A percentile compares a stretch with the other conserved stretches of the same genome.
Evolutionary conservation across 192 early-diverging fungal species (phyloP).

Genomic region (Allomyces macrogynus): DNA sequence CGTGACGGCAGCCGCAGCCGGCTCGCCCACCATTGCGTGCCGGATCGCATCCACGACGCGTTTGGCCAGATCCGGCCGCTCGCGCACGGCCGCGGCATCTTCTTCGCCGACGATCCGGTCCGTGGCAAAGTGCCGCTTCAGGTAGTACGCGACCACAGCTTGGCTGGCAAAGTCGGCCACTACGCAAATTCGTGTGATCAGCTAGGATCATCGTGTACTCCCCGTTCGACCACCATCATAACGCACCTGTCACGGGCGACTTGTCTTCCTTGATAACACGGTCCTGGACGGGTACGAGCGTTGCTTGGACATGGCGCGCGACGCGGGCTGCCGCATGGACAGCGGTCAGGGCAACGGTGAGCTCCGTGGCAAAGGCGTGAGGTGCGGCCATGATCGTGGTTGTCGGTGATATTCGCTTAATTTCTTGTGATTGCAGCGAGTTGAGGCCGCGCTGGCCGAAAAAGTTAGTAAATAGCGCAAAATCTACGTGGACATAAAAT

Average conservation of each 20-base stretch:
- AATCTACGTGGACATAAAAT: too few species aligned
- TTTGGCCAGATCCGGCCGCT: constrained; percentile 33
- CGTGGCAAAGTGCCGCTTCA: constrained; percentile 54
- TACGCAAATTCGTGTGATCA: constrained; percentile 3
- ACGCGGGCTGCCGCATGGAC: constrained; percentile 73
- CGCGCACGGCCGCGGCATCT: constrained; percentile 62
- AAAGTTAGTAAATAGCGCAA: too few species aligned
- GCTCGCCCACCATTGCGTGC: constrained; percentile 25
- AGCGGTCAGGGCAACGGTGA: constrained; percentile 66
- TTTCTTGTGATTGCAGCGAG: too few species aligned
- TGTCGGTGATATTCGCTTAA: too few species aligned
- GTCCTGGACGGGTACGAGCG: constrained; percentile 46
- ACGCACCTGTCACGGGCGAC: constrained; percentile 73
- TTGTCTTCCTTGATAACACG: constrained; percentile 85
- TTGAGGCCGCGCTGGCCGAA: too few species aligned
- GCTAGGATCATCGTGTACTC: background rate
- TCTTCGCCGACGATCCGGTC: constrained; percentile 95
- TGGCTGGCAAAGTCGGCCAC: constrained; percentile 94
- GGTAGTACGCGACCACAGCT: constrained; percentile 72
- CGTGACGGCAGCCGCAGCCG: constrained; percentile 48
- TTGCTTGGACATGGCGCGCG: constrained; percentile 71
- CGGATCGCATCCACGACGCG: constrained; percentile 71
- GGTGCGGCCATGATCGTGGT: too few species aligned
- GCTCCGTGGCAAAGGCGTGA: constrained; percentile 35
- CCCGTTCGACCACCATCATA: background rate